Evolutionary conservation across 2,329 filamentous ascomycete species (phyloP).

Genomic region (Hortaea werneckii): DNA sequence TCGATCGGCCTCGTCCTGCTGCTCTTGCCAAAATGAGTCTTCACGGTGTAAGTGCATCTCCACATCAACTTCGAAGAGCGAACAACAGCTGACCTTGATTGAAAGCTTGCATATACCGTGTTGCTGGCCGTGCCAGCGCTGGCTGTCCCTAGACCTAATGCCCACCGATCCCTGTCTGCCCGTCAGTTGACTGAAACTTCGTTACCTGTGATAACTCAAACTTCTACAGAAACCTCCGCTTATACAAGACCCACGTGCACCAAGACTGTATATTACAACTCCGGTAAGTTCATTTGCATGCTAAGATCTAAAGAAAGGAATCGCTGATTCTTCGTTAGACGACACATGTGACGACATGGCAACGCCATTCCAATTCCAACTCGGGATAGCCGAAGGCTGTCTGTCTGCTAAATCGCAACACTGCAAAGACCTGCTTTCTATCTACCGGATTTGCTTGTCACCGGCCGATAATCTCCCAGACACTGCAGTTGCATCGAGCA

Average conservation of each 20-base stretch:
- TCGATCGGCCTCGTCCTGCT: no score
- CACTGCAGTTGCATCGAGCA: no score
- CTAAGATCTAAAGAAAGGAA: no score
- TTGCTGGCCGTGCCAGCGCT: background rate
- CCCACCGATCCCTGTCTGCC: no score
- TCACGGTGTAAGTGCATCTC: background rate
- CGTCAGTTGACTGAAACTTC: background rate
- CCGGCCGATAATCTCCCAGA: no score
- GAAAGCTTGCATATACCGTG: background rate
- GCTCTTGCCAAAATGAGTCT: background rate
- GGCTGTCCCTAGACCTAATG: background rate
- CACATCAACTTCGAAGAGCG: background rate
- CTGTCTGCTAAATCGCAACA: no score
- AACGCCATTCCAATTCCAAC: no score
- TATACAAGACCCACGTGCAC: background rate
- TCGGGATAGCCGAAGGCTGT: no score
- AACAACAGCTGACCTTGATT: background rate
- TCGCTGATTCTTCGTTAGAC: no score
- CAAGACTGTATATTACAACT: background rate
- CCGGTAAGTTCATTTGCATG: background rate
- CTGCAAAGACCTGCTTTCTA: no score
- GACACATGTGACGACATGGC: no score
- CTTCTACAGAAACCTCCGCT: background rate
- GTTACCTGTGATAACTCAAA: background rate
- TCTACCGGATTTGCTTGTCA: no score